These are phyloP conservation scores for Fistulinella prunicolor DNA, from an alignment of 768 basidiomycete species.

Conservation along the genomic window DNA sequence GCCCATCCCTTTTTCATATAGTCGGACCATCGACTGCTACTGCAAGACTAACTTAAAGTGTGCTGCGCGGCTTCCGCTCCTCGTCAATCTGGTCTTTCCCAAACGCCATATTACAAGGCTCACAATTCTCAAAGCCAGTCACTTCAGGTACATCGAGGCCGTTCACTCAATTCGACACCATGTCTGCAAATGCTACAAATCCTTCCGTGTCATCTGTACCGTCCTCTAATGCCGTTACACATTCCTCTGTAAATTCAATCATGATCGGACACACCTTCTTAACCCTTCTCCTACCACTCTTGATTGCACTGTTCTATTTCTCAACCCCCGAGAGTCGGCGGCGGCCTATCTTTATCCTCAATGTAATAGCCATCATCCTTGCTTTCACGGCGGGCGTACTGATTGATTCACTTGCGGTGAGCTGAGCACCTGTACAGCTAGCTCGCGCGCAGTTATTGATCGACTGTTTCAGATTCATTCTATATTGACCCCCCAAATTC, in stretches of 20 bases:
- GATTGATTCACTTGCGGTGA: constrained; percentile 21
- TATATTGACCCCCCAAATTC: constrained; percentile 22
- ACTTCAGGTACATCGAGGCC: background rate
- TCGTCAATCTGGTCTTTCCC: background rate
- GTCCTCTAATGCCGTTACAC: constrained; percentile 9
- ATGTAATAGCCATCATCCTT: constrained; percentile 20
- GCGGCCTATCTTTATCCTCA: constrained; percentile 30
- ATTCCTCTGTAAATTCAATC: constrained; percentile 21
- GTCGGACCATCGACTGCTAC: background rate
- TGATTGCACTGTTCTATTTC: constrained; percentile 30
- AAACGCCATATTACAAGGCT: background rate
- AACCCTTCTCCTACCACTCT: constrained; percentile 30
- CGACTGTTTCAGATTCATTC: constrained; percentile 22
- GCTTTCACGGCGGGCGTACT: constrained; percentile 22
- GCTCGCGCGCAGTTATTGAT: background rate
- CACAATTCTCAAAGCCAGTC: background rate
- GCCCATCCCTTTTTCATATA: background rate
- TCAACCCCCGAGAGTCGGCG: constrained; percentile 25
- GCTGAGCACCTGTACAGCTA: background rate
- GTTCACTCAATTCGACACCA: background rate
- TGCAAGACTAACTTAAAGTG: background rate
- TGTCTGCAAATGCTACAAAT: constrained; percentile 14
- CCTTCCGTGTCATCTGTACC: background rate
- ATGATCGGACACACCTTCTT: constrained; percentile 32
- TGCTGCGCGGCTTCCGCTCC: background rate